phyloP scores from a whole-genome alignment of 1,284 basidiomycete genomes.

The Meira miltonrushii region DNA sequence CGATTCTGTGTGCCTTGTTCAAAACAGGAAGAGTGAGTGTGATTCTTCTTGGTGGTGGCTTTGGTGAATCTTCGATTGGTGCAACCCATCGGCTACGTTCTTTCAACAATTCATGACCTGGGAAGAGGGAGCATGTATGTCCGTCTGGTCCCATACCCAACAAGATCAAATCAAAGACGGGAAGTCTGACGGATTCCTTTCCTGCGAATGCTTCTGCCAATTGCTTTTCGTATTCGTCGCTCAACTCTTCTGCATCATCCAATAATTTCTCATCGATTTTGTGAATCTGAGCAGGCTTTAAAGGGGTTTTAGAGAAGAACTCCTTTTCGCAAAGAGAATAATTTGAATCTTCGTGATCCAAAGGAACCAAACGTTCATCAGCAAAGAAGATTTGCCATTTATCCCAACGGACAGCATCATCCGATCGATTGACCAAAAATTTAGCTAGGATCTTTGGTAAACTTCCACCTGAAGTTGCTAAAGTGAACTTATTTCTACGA shows the following conservation, averaged over 20 bases:
- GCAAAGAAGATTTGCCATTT: conserved; percentile 98
- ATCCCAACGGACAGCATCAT: conserved; percentile 77
- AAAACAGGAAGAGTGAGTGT: conserved; percentile 52
- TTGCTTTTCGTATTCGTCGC: conserved; percentile 87
- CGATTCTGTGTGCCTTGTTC: conserved; percentile 65
- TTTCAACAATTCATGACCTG: conserved; percentile 73
- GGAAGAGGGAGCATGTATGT: conserved; percentile 94
- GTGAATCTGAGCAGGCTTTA: conserved; percentile 69
- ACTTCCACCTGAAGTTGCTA: conserved; percentile 89
- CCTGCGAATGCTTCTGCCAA: conserved; percentile 72
- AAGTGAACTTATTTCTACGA: conserved; percentile 80
- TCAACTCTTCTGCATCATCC: conserved; percentile 68
- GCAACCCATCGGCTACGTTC: conserved; percentile 93
- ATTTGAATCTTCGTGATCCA: conserved; percentile 88
- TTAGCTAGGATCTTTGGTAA: conserved; percentile 73
- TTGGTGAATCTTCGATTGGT: conserved; percentile 84
- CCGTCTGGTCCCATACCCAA: conserved; percentile 63
- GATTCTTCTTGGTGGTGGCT: conserved; percentile 83
- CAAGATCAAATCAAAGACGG: conserved; percentile 52
- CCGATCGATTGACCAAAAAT: conserved; percentile 64
- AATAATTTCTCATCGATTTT: conserved; percentile 69
- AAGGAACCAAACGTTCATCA: conserved; percentile 91
- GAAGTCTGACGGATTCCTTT: conserved; percentile 48
- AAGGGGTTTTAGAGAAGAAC: conserved; percentile 78
- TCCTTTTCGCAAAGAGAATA: conserved; percentile 70